Base-by-base conservation (phyloP, 257 asterid genomes). In the Ocimum tenuiflorum region DNA sequence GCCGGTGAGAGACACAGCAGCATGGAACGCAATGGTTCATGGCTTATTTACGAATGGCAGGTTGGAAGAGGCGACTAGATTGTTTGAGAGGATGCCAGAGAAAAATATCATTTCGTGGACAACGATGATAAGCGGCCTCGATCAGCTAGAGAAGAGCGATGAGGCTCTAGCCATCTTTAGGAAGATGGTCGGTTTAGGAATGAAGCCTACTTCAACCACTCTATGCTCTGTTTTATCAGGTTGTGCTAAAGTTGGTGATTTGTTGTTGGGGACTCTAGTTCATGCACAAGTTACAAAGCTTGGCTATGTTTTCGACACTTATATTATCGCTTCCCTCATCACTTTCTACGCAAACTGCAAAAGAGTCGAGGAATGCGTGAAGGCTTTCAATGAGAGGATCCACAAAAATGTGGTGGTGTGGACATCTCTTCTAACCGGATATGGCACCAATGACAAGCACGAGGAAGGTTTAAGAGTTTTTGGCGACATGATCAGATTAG, bases 351-450 rank as follows among this genome's bases (percentile, higher is more conserved):
- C 94, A 13, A 87, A 78, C 60, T 87, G 95, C 77, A 69, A 79
- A 71, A 69, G 36, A 55, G 72, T 80, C 51, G 79, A 84, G 54
- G 79, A 82, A 67, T 80, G 83, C 55, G 68, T 58, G 1, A 80
- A 70, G 72, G 81, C 78, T 71, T 86, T 86, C 60, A 48, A 71
- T 15, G 91, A 89, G 80, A 84, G 75, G 69, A 46, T 79, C 68
- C 87, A 81, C 49, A 53, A 14, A 19, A 80, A 88, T 70, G 96
- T 92, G 50, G 96, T 78, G 7, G 89, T 88, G 15, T 89, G 96
- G 96, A 92, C 97, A 4, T 86, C 99, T 54, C 87, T 92, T 53
- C 75, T 92, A 82, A 86, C 97, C 13, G 94, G 97, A 36, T 83
- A 76, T 55, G 88, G 94, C 10, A 74, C 62, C 35, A 92, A 92